These are phyloP conservation scores for Xerocomus brunneocitrinus DNA, from an alignment of 768 basidiomycete species.

Conservation along the genomic window DNA sequence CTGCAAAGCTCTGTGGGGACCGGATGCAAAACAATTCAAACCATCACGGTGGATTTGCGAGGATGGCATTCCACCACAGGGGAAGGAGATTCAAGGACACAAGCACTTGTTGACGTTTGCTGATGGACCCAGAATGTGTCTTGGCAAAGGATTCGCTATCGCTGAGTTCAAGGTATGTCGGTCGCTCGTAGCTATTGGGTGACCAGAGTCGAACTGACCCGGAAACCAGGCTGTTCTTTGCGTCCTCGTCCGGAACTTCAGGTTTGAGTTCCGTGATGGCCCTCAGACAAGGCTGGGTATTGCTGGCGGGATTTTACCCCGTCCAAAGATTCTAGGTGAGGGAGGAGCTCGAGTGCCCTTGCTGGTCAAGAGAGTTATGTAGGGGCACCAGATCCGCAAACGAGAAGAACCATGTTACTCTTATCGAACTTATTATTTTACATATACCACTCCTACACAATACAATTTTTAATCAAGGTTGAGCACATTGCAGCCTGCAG, in stretches of 20 bases:
- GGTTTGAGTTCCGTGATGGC: background rate
- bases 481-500: too few relatives aligned
- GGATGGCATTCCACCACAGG: constrained; percentile 21
- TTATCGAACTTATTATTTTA: too few relatives aligned
- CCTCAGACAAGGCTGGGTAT: background rate
- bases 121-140: constrained; percentile 48
- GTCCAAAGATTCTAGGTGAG: background rate
- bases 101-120: constrained; percentile 49
- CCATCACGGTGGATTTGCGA: constrained; percentile 59
- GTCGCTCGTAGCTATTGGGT: background rate
- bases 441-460: too few relatives aligned
- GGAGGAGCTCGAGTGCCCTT: background rate
- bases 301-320: background rate
- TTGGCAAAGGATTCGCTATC: constrained; percentile 47
- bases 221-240: background rate
- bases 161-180: constrained; percentile 28
- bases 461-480: too few relatives aligned
- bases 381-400: background rate
- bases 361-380: background rate
- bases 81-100: constrained; percentile 44
- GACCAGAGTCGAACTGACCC: background rate
- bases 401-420: too few relatives aligned
- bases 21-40: constrained; percentile 49
- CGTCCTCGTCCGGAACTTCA: background rate
- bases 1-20: constrained; percentile 54